Evolutionary conservation across 2,329 filamentous ascomycete genomes (phyloP), one percentile per base, ranked within the genome.

Genomic region (Xylariomycetidae sp.): DNA sequence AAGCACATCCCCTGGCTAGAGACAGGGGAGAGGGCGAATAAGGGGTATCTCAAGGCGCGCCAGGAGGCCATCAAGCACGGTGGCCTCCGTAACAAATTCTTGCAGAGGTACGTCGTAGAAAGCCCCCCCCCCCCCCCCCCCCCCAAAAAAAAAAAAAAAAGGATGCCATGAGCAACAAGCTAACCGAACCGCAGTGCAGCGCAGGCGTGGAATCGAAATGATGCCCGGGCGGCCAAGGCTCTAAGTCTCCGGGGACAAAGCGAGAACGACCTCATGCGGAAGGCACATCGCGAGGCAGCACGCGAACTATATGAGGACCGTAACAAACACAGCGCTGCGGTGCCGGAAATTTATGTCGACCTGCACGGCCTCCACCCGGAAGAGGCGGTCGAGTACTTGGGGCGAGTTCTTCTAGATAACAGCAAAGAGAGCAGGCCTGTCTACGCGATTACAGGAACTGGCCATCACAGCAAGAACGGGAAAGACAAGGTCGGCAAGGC

Each of bases 401-500:
- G 92, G 59, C 82, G 83, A 44, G 85, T 94, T 25, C 78, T 98
- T 15, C 70, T 89, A 41, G 87, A 94, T 53, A 92, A 96, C 53
- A 75, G 72, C 45, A 72, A 78, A 45, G 80, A 85, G 47, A 73
- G 72, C 22, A 75, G 80, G 15, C 85, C 90, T 3, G 76, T 98
- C 26, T 98, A 97, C 57, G 89, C 89, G 46, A 97, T 98, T 57
- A 96, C 89, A 2, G 92, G 92, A 27, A 97, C 90, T 1, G 92
- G 90, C 4, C 89, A 97, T 54, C 92, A 98, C 63, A 94, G 87
- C 59, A 97, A 97, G 69, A 96, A 96, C 56, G 90, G 92, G 51
- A 97, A 97, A 61, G 92, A 98, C 63, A 98, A 98, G 64, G 87
- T 98, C 22, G 90, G 90, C 55, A 95, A 94, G 64, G 88, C 89